Conservation (phyloP, 768 basidiomycete species). For the Leccinum rimulosum region DNA sequence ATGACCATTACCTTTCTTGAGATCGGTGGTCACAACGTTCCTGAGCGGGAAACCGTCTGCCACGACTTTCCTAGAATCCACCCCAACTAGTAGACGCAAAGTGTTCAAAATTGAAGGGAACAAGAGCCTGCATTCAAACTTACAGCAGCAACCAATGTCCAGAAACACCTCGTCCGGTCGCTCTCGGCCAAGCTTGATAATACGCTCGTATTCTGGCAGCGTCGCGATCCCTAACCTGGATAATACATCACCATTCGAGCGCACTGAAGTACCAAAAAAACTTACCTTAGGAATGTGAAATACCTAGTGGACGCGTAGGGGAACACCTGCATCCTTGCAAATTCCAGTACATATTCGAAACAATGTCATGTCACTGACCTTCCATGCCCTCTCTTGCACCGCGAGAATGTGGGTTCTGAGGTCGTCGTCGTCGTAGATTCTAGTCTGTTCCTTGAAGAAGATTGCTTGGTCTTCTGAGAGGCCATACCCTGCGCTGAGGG, state of each 20-base stretch:
- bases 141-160: conserved; percentile 48
- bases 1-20: conserved; percentile 32
- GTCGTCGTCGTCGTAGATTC: conserved; percentile 27
- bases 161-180: conserved; percentile 38
- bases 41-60: conserved; percentile 42
- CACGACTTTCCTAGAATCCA: conserved; percentile 39
- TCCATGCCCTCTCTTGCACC: conserved; percentile 31
- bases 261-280: not conserved
- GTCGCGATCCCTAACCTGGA: conserved; percentile 13
- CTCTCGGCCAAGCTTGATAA: conserved; percentile 37
- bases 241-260: not conserved
- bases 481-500: not conserved
- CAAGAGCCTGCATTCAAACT: conserved; percentile 14
- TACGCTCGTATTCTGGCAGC: conserved; percentile 18
- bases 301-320: conserved; percentile 30
- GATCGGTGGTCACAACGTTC: conserved; percentile 39
- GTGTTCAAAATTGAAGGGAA: not conserved
- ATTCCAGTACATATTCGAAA: not conserved
- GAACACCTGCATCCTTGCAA: conserved; percentile 14
- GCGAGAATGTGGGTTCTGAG: conserved; percentile 31
- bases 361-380: conserved; percentile 13
- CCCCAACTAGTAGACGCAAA: conserved; percentile 16
- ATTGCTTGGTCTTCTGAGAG: conserved; percentile 17
- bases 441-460: conserved; percentile 30
- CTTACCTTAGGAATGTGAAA: conserved; percentile 26